Base-by-base conservation (phyloP, 2,329 filamentous ascomycete genomes). In the Ascochyta lentis region DNA sequence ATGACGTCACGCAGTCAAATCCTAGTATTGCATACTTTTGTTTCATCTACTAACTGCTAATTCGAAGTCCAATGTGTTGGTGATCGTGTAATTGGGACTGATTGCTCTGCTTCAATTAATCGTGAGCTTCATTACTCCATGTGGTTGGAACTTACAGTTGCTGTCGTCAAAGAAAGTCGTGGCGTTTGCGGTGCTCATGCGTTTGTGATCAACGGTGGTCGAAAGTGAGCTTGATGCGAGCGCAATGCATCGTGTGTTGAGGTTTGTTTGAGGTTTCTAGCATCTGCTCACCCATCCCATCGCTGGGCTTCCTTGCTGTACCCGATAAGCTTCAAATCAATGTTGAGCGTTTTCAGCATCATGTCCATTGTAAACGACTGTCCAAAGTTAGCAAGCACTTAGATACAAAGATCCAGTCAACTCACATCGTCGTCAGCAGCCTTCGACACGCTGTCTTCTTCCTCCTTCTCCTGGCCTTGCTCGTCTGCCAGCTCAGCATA, bases 301-400 rank as follows among this genome's bases (percentile, higher is more conserved):
- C 78, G 77, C 68, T 88, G 83, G 49, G 76, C 71, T 12, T 77
- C 71, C 54, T 80, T 79, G 70, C 88, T 85, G 69, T 84, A 89
- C 5, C 87, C 87, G 60, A 90, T 87, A n/a, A 84, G 67, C 44
- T 81, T 76, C 4, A 84, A 73, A 51, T 89, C 85, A 53, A 90
- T 83, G 65, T 88, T 87, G 55, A 90, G 76, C 27, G 81, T 85
- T 61, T 81, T 82, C 15, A 90, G 79, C 87, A 90, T 89, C 81
- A 85, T 85, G 43, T 83, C 85, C 82, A 90, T 88, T 12, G 86
- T 89, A 65, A 89, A 89, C 12, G 81, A 82, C 85, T 74, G 54
- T 6, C 3, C 12, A 13, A 31, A 4, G 40, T 65, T 55, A 68
- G 49, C 27, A 27, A 10, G 7, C 1, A 27, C 3, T 31, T 3